Evolutionary conservation across 1,284 basidiomycete genomes (phyloP).

Genomic region (Hymenochaete sp.): DNA sequence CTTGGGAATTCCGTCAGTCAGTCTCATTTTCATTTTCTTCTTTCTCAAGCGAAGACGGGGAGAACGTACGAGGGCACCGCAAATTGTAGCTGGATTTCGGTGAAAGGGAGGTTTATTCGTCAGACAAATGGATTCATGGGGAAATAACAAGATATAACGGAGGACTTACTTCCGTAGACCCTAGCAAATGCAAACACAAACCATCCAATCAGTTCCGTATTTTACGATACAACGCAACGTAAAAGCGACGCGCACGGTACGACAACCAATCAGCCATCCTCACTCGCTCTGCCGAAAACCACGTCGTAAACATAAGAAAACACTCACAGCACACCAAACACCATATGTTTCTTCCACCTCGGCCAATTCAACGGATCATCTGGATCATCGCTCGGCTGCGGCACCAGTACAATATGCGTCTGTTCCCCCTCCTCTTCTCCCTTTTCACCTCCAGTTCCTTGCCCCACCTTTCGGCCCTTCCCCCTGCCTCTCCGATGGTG

Average conservation of each 20-base stretch:
- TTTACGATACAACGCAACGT: neutral
- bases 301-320: neutral
- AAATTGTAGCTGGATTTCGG: slow-evolving; percentile 16
- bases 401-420: slow-evolving; percentile 21
- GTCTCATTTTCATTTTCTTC: neutral
- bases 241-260: neutral
- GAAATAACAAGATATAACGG: neutral
- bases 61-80: slow-evolving; percentile 18
- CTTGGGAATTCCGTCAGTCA: no score
- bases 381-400: slow-evolving; percentile 22
- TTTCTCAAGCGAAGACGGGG: neutral
- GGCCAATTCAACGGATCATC: slow-evolving; percentile 23
- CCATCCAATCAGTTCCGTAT: neutral
- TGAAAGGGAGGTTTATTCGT: neutral
- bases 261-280: no score
- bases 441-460: no score
- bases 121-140: slow-evolving; percentile 5
- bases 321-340: slow-evolving; percentile 15
- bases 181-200: neutral
- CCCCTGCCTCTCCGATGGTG: no score
- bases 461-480: no score
- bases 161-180: slow-evolving; percentile 19
- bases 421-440: slow-evolving; percentile 20
- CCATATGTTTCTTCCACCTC: slow-evolving; percentile 21
- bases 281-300: neutral